Base-by-base conservation (phyloP, 78 protist genomes). In the Anaeramoeba ignava region DNA sequence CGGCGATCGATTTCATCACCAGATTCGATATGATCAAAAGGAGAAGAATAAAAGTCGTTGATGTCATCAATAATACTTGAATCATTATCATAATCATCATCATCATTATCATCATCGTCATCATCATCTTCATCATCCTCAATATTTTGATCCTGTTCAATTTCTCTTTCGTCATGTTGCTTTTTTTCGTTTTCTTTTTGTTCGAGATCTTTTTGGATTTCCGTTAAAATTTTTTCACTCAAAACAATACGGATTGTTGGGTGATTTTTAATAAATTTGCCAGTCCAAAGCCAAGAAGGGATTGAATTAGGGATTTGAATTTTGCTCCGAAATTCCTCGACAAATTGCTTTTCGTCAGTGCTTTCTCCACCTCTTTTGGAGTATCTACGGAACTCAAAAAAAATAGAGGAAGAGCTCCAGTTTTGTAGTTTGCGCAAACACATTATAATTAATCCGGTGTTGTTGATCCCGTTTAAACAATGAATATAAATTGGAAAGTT, bases 381-480 rank as follows among this genome's bases (percentile, higher is more conserved):
- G 78, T 31, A 31, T n/a, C 31, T 31, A 67, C 27, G 38, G 31
- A 27, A 31, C 78, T 27, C 78, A 31, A 27, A 67, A 31, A 67
- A n/a, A 27, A 31, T n/a, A n/a, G n/a, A n/a, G n/a, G n/a, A n/a
- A n/a, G n/a, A n/a, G n/a, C n/a, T n/a, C n/a, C n/a, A n/a, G n/a
- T n/a, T n/a, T 37, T 82, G 89, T 54, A 88, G 78, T 79, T 78
- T 84, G 3, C 90, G 86, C 2, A 88, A 85, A 34, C 86, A 86
- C 40, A 80, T 33, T 34, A 88, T 39, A 38, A 88, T 79, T 8
- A 36, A 27, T 0, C 90, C 87, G 27, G 87, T 78, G 1, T 78
- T 81, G 3, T 84, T 39, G 37, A 42, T 31, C 0, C 92, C 92
- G 78, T 90, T 90, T 8, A 90, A 84, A 34, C 92, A 90, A 81